phyloP scores from a whole-genome alignment of 257 asterid species.

The Nicotiana otophora region DNA sequence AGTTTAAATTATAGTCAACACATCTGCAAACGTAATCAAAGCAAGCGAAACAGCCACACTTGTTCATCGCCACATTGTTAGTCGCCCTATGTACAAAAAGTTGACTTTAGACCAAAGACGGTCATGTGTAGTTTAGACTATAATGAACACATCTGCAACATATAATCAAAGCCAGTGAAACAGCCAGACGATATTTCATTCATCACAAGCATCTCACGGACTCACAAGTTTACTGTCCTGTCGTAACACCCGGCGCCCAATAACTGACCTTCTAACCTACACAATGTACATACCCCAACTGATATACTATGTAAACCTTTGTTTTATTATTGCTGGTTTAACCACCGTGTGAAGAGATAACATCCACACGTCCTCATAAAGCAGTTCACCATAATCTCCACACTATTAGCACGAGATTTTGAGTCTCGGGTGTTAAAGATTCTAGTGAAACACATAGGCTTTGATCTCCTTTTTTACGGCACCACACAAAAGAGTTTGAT shows the following conservation, averaged over 20 bases:
- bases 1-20: neutral
- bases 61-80: neutral
- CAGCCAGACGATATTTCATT: neutral
- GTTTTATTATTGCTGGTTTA: neutral
- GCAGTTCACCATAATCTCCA: neutral
- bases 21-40: neutral
- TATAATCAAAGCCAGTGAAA: neutral
- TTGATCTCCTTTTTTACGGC: neutral
- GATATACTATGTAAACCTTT: no score
- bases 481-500: neutral
- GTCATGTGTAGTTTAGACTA: neutral
- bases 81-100: neutral
- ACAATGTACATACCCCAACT: no score
- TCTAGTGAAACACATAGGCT: neutral
- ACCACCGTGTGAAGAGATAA: neutral
- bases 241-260: no score
- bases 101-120: neutral
- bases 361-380: neutral
- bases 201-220: neutral
- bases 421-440: neutral
- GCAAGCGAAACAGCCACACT: neutral
- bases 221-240: no score
- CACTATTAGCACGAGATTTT: no score
- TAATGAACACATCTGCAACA: neutral
- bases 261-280: no score